phyloP scores from a whole-genome alignment of 2,329 filamentous ascomycete species.

The Fusarium coffeatum region DNA sequence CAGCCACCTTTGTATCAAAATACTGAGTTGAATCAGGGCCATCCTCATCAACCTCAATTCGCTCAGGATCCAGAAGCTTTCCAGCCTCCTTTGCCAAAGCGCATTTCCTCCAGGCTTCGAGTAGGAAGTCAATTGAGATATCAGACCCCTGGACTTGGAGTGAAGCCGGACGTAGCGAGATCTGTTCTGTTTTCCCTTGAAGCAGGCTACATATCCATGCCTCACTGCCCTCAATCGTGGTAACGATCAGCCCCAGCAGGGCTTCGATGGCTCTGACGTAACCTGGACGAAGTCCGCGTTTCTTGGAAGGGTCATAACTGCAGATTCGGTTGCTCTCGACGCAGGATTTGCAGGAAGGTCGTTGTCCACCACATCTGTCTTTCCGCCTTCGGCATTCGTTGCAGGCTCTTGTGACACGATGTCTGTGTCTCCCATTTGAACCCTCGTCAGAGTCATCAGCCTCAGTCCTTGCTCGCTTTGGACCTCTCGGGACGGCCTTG shows the following conservation, averaged over 20 bases:
- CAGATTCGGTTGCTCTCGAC: neutral
- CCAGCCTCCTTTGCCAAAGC: neutral
- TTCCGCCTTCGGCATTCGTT: constrained; percentile 12
- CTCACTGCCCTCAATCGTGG: neutral
- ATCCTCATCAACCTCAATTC: neutral
- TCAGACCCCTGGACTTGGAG: fast-evolving
- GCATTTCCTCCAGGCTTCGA: constrained; percentile 17
- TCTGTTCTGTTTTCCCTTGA: fast-evolving
- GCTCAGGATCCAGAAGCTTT: neutral
- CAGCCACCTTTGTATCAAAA: constrained; percentile 4
- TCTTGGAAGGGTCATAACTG: constrained; percentile 18
- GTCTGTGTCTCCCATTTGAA: neutral
- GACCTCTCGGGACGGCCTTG: neutral
- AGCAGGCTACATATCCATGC: neutral
- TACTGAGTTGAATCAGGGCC: neutral
- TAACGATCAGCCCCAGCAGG: neutral
- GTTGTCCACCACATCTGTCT: constrained; percentile 7
- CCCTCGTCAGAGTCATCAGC: neutral
- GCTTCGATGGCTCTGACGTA: constrained; percentile 20
- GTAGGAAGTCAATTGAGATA: neutral
- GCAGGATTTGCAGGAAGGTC: neutral
- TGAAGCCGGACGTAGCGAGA: fast-evolving
- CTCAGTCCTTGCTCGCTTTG: constrained; percentile 8
- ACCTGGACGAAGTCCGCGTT: neutral
- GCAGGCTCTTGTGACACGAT: constrained; percentile 15